These are phyloP conservation scores for Backusella morwellensis DNA, from an alignment of 192 early-diverging fungal species.

Conservation along the genomic window DNA sequence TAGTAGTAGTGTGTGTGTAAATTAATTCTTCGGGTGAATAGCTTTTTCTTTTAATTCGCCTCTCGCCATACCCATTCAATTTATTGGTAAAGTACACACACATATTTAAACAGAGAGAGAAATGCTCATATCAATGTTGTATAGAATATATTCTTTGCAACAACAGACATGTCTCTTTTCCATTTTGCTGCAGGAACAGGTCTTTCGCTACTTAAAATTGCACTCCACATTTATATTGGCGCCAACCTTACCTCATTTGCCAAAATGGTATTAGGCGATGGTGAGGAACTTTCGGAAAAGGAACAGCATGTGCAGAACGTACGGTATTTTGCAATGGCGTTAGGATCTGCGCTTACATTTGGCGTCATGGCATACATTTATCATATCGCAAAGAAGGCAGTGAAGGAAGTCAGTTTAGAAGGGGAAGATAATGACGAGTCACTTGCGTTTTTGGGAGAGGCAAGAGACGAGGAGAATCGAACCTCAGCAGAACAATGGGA, in stretches of 20 bases:
- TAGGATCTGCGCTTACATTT: constrained; percentile 36
- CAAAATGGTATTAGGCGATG: constrained; percentile 27
- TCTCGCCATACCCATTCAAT: constrained; percentile 74
- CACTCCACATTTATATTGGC: constrained; percentile 61
- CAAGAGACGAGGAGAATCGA: constrained; percentile 6
- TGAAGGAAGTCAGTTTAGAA: constrained; percentile 39
- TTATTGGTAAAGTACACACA: constrained; percentile 37
- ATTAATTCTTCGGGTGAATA: constrained; percentile 21
- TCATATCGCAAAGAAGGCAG: constrained; percentile 37
- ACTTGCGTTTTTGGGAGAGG: constrained; percentile 14
- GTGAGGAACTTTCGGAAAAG: constrained; percentile 13
- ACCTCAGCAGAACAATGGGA: constrained; percentile 11
- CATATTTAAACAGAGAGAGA: background rate
- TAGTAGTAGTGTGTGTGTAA: background rate
- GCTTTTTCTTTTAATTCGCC: constrained; percentile 62
- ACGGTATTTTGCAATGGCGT: constrained; percentile 23
- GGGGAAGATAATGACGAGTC: constrained; percentile 15
- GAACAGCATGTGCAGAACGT: constrained; percentile 21
- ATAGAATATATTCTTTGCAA: constrained; percentile 53
- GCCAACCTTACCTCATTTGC: constrained; percentile 53
- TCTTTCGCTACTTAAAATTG: constrained; percentile 53
- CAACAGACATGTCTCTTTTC: constrained; percentile 49
- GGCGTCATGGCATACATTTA: constrained; percentile 52
- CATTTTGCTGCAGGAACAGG: constrained; percentile 51
- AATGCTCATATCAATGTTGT: background rate